phyloP scores from a whole-genome alignment of 768 basidiomycete genomes.

The Paxillus involutus region DNA sequence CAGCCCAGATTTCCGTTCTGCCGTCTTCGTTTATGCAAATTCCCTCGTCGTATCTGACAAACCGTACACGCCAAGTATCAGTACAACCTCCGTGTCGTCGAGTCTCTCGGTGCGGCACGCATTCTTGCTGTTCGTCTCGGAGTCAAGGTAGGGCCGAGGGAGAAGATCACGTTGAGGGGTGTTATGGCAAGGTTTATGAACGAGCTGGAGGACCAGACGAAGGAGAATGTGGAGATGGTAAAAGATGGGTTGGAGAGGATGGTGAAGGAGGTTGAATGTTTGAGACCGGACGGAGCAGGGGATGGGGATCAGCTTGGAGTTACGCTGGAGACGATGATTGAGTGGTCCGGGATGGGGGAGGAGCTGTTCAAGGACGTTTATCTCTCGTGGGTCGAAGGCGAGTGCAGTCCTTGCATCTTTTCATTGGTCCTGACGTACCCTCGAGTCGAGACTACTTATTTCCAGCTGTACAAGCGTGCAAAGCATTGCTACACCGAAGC shows the following conservation, averaged over 20 bases:
- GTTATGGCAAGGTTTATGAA: constrained; percentile 59
- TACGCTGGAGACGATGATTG: constrained; percentile 74
- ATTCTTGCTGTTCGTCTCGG: constrained; percentile 64
- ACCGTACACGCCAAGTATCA: constrained; percentile 67
- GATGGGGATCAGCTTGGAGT: constrained; percentile 56
- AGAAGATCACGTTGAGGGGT: constrained; percentile 62
- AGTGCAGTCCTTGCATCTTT: constrained; percentile 15
- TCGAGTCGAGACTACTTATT: constrained; percentile 70
- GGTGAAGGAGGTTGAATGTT: constrained; percentile 46
- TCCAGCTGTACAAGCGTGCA: constrained; percentile 81
- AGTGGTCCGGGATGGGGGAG: constrained; percentile 55
- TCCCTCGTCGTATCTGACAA: constrained; percentile 84
- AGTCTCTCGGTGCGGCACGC: constrained; percentile 79
- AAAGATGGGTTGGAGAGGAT: constrained; percentile 48
- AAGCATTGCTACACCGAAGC: constrained; percentile 83
- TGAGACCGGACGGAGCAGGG: constrained; percentile 43
- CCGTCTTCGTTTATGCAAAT: constrained; percentile 30
- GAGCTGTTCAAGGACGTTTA: constrained; percentile 64
- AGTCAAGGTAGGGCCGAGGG: constrained; percentile 36
- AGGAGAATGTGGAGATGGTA: constrained; percentile 43
- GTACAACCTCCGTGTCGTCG: constrained; percentile 93
- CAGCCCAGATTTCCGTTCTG: constrained; percentile 23
- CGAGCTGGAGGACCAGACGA: constrained; percentile 39
- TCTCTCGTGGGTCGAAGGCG: constrained; percentile 79
- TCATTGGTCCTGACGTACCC: not conserved